A percentile compares a stretch with the other conserved stretches of the same genome.
phyloP scores from a whole-genome alignment of 768 basidiomycete species.

The Tulasnella sp. region DNA sequence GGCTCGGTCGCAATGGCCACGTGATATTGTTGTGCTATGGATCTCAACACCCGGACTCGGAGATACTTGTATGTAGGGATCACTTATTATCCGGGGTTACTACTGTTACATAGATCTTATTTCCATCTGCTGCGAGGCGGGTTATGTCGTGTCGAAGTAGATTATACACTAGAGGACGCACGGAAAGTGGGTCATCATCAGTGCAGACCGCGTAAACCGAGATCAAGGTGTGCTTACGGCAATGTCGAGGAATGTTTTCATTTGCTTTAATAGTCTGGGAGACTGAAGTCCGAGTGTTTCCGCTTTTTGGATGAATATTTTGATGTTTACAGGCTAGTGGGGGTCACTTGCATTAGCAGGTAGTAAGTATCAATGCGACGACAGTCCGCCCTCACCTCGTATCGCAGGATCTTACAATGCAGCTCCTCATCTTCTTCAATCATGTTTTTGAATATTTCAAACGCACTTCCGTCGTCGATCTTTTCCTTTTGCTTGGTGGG shows the following conservation, averaged over 20 bases:
- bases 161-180: constrained; percentile 36
- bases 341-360: background rate
- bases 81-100: no score
- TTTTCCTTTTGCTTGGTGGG: background rate
- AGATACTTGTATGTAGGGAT: no score
- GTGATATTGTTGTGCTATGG: background rate
- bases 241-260: constrained; percentile 44
- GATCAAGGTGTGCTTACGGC: constrained; percentile 30
- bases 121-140: background rate
- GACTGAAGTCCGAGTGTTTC: constrained; percentile 23
- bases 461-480: background rate
- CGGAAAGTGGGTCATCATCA: background rate
- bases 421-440: constrained; percentile 31
- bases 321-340: constrained; percentile 45
- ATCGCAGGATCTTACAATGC: constrained; percentile 48
- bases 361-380: background rate
- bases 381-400: constrained; percentile 38
- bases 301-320: constrained; percentile 38
- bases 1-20: constrained; percentile 45
- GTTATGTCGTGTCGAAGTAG: constrained; percentile 29
- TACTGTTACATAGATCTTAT: background rate
- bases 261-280: constrained; percentile 28
- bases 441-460: constrained; percentile 8
- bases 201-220: background rate
- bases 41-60: no score